Base-by-base conservation (phyloP, 257 asterid species). In the Salvia miltiorrhiza region DNA sequence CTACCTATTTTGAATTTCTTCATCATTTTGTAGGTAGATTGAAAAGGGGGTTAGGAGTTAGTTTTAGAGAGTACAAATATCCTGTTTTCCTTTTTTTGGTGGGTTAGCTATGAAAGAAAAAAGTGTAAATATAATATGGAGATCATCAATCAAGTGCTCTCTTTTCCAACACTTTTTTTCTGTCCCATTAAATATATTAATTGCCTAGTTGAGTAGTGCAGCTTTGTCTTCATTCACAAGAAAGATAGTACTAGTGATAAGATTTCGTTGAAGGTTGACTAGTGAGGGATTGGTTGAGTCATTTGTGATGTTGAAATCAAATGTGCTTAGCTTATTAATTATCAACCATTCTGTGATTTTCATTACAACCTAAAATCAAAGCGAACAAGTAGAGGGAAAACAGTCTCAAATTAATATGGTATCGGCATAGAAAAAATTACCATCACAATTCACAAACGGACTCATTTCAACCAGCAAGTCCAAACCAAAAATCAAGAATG, bases 101-200 rank as follows among this genome's bases (percentile, higher is more conserved):
- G 62, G 23, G 14, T 48, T 17, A 56, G 60, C 44, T 1, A 47
- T 30, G 71, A 73, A 17, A 68, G 57, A 39, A 58, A 57, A 49
- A 71, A 73, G 63, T 76, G 81, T 72, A 72, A 57, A 69, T 76
- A 76, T 61, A 4, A 50, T 21, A 32, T 73, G 64, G 39, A 13
- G 35, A 23, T 68, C 39, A 28, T 48, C 53, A 67, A 77, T 77
- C 63, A 55, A 67, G 49, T 66, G 69, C 12, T 44, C 47, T 54
- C 5, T 44, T 59, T 41, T 52, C 14, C 16, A 20, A 54, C 3
- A 3, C 26, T 66, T 44, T 44, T 3, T 50, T 41, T 2, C 17
- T 9, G 11, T n/a, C n/a, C 16, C 58, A 52, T 52, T 23, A 23
- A 54, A 54, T 24, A 24, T 4, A 16, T 37, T 9, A 37, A 7